A percentile compares a stretch with the other conserved stretches of the same genome.
Conservation (phyloP, 179 eudicot genomes). For the Pouteria campechiana region DNA sequence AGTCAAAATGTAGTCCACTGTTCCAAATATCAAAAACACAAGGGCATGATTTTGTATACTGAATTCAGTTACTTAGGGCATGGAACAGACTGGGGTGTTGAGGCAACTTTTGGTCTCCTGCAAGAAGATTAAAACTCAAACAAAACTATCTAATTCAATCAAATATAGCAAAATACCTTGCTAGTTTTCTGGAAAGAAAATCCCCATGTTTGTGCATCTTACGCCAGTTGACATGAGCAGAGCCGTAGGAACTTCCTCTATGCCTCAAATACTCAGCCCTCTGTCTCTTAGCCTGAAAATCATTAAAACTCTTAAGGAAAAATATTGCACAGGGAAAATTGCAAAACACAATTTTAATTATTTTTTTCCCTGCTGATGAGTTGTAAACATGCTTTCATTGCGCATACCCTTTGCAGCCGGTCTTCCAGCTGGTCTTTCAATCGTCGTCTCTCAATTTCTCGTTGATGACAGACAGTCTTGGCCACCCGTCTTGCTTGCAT, state of each 20-base stretch:
- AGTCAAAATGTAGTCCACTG: not conserved
- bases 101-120: too few relatives aligned
- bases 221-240: conserved; percentile 18
- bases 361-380: too few relatives aligned
- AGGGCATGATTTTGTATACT: too few relatives aligned
- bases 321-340: too few relatives aligned
- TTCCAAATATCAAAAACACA: too few relatives aligned
- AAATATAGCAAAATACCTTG: conserved; percentile 58
- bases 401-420: conserved; percentile 70
- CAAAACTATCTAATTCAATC: too few relatives aligned
- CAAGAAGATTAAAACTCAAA: too few relatives aligned
- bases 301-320: not conserved
- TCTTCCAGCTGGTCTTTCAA: conserved; percentile 64
- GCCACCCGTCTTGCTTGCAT: conserved; percentile 62
- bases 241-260: conserved; percentile 28
- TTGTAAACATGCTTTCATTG: too few relatives aligned
- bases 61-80: too few relatives aligned
- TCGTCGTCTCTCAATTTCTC: conserved; percentile 70
- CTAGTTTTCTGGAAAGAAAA: conserved; percentile 52
- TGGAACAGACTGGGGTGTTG: too few relatives aligned
- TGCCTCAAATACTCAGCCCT: conserved; percentile 74
- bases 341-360: too few relatives aligned
- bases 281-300: conserved; percentile 73
- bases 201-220: conserved; percentile 42
- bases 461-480: conserved; percentile 42